Percentiles rank a stretch among this genome's conserved stretches.
These are phyloP conservation scores for Tricholoma sp. DNA, from an alignment of 768 basidiomycete species.

Conservation along the genomic window DNA sequence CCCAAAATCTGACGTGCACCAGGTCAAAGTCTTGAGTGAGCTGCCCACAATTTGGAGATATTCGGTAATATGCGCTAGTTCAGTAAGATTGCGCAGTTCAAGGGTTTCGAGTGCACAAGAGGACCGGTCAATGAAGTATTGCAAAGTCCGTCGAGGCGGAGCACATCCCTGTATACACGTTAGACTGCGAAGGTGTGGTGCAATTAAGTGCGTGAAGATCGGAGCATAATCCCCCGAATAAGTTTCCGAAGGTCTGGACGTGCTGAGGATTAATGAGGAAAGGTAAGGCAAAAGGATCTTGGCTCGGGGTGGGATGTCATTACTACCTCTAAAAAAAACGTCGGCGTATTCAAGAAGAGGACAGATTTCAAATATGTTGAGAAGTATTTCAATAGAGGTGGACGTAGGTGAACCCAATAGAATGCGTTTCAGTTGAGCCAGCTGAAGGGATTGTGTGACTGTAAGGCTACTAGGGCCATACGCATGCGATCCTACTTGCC, in stretches of 20 bases:
- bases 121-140: constrained; percentile 3
- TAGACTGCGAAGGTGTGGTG: constrained; percentile 5
- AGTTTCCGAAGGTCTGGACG: not conserved
- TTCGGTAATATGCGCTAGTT: not conserved
- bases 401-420: not conserved
- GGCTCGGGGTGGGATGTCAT: not conserved
- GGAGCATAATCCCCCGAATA: not conserved
- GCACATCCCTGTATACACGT: not conserved
- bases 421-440: constrained; percentile 3
- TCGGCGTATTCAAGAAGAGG: constrained; percentile 2
- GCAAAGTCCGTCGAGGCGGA: not conserved
- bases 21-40: not conserved
- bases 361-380: constrained; percentile 4
- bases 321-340: not conserved
- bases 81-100: not conserved
- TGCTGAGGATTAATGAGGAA: not conserved
- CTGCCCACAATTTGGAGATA: constrained; percentile 1
- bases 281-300: constrained; percentile 7
- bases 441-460: not conserved
- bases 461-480: too few relatives aligned
- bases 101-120: not conserved
- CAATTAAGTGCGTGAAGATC: constrained; percentile 1
- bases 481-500: constrained; percentile 2
- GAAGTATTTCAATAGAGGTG: not conserved
- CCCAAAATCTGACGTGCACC: not conserved